Base-by-base conservation (phyloP, 164 flowering plant species). In the Nelumbo lutea region DNA sequence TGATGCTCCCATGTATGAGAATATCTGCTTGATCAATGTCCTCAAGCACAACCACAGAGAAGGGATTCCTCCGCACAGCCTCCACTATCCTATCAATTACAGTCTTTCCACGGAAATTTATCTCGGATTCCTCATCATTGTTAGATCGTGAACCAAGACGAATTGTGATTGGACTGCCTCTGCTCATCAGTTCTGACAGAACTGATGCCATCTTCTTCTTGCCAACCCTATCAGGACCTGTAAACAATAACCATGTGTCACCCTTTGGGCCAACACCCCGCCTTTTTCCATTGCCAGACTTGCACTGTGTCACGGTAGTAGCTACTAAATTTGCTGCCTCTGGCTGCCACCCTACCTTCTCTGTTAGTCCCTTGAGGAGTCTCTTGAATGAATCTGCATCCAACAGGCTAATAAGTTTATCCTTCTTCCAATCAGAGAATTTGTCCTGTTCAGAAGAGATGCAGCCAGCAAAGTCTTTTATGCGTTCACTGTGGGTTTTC, bases 321-420 rank as follows among this genome's bases (percentile, higher is more conserved):
- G 99, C 93, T 27, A 92, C 84, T 0, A 82, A 80, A 4, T 93
- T 77, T 9, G 99, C 97, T 55, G 99, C 99, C 1, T 95, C 97
- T 1, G 62, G 74, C 80, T 95, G 99, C 99, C 99, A 95, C 83
- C 87, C 82, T 0, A 88, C 97, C 75, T 81, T 87, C 71, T 87
- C 90, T 6, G 74, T 68, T 45, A 95, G 81, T 48, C 90, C 90
- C 78, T 90, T 95, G 74, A 87, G 79, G 56, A 95, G 88, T 70
- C 73, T 86, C 83, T 95, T 95, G 83, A 82, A 85, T 1, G 87
- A 84, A 68, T 95, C 97, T 0, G 81, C 84, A 68, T 95, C 98
- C 60, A 82, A 70, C 41, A 76, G 44, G 63, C 63, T 71, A 9
- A 72, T 56, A 11, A 83, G 77, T 68, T 88, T 88, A 5, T 80